A percentile compares a stretch with the other conserved stretches of the same genome.
These are phyloP conservation scores for Amorphotheca resinae DNA, from an alignment of 495 filamentous ascomycete genomes.

Conservation along the genomic window DNA sequence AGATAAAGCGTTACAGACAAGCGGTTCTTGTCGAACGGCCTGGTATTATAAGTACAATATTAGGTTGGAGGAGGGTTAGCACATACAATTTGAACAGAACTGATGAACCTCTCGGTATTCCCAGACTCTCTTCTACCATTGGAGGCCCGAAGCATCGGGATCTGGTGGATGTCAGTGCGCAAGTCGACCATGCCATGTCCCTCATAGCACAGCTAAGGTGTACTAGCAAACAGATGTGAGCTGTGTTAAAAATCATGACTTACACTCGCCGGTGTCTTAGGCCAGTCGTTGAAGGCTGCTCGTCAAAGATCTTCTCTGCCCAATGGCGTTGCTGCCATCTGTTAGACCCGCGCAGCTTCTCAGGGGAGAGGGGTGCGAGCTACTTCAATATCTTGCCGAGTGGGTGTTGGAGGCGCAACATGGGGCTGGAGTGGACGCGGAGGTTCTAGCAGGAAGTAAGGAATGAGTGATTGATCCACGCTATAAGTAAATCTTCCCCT, in stretches of 20 bases:
- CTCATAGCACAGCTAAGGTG: too few species aligned
- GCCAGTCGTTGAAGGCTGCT: conserved; percentile 35
- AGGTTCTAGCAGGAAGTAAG: conserved; percentile 11
- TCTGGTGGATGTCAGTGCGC: conserved; percentile 18
- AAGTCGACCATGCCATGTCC: conserved; percentile 6
- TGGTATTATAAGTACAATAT: conserved; percentile 11
- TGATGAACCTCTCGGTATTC: conserved; percentile 31
- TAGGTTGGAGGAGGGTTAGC: not conserved
- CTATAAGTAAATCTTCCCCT: not conserved
- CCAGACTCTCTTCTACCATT: conserved; percentile 17
- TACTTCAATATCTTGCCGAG: conserved; percentile 11
- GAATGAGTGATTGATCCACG: conserved; percentile 16
- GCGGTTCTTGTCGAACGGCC: conserved; percentile 38
- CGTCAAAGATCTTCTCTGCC: conserved; percentile 45
- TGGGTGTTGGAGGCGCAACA: conserved; percentile 3
- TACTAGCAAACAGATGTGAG: conserved; percentile 1
- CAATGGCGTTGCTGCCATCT: conserved; percentile 26
- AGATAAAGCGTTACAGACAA: conserved; percentile 37
- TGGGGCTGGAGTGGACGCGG: conserved; percentile 10
- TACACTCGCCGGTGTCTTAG: conserved; percentile 30
- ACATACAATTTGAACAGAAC: conserved; percentile 39
- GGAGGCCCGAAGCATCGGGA: conserved; percentile 29
- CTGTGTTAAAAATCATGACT: conserved; percentile 11
- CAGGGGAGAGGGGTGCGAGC: not conserved
- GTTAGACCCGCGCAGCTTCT: not conserved